Evolutionary conservation across 2,329 filamentous ascomycete species (phyloP).

Genomic region (Fusarium keratoplasticum): DNA sequence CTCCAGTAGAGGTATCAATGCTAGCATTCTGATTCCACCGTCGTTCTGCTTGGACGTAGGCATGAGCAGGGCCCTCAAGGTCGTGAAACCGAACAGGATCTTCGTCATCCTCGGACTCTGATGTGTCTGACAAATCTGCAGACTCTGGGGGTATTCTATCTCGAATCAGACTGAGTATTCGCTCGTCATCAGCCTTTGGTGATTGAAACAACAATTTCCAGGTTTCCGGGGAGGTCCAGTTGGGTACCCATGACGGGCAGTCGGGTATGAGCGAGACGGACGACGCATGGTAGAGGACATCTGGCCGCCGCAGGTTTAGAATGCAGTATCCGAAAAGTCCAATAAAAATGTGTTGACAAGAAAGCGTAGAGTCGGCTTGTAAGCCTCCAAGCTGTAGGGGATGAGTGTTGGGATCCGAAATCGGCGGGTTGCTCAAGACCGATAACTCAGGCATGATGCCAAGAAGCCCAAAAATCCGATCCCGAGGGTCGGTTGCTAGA

Average conservation of each 20-base stretch:
- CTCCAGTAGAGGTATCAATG: background rate
- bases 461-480: background rate
- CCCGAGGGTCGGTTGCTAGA: background rate
- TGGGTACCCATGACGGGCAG: background rate
- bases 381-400: background rate
- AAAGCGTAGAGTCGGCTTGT: background rate
- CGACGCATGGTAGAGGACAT: background rate
- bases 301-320: background rate
- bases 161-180: background rate
- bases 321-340: background rate
- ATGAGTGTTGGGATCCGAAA: background rate
- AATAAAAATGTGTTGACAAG: background rate
- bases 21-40: background rate
- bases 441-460: background rate
- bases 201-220: background rate
- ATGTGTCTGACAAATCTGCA: background rate
- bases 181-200: background rate
- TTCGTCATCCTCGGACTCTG: background rate
- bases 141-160: background rate
- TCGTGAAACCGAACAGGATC: background rate
- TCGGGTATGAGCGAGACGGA: background rate
- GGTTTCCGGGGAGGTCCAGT: background rate
- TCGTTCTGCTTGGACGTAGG: background rate
- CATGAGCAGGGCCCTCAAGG: background rate
- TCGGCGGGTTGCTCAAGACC: background rate